These are phyloP conservation scores for Cryptosporidium ryanae DNA, from an alignment of 169 alveolate species.

Conservation along the genomic window DNA sequence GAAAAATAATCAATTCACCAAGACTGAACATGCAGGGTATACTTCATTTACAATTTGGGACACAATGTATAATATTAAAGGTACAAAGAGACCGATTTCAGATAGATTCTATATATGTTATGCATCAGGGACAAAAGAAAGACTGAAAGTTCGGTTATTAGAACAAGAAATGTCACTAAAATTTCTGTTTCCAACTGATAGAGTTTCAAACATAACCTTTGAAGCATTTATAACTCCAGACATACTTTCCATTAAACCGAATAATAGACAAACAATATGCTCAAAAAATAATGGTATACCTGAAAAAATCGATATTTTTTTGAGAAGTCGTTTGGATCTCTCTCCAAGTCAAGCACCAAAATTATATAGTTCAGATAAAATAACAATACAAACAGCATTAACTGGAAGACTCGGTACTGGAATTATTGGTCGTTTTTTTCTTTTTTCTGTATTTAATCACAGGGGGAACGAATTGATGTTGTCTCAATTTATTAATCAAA, in stretches of 20 bases:
- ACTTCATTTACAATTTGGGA: slow-evolving; percentile 74
- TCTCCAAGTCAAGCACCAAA: slow-evolving; percentile 74
- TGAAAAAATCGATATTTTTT: slow-evolving; percentile 59
- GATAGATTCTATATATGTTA: slow-evolving; percentile 31
- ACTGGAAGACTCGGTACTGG: slow-evolving; percentile 45
- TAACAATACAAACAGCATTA: slow-evolving; percentile 13
- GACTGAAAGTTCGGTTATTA: slow-evolving; percentile 32
- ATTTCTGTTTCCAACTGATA: slow-evolving; percentile 68
- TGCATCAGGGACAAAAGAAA: slow-evolving; percentile 43
- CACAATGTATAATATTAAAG: slow-evolving; percentile 53
- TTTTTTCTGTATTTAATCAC: slow-evolving; percentile 76
- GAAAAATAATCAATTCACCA: slow-evolving; percentile 4
- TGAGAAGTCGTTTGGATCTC: slow-evolving; percentile 55
- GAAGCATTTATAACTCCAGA: slow-evolving; percentile 73
- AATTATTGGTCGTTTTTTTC: slow-evolving; percentile 64
- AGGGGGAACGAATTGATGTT: slow-evolving; percentile 77
- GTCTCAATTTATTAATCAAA: slow-evolving; percentile 75
- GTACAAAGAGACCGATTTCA: slow-evolving; percentile 49
- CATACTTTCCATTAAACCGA: slow-evolving; percentile 33
- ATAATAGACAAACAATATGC: background rate
- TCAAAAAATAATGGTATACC: slow-evolving; percentile 49
- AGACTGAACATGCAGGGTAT: slow-evolving; percentile 65
- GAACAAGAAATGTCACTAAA: slow-evolving; percentile 53
- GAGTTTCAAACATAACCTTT: slow-evolving; percentile 62
- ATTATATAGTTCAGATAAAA: slow-evolving; percentile 18